phyloP scores from a whole-genome alignment of 306 rosid genomes.

The Cucurbita argyrosperma region DNA sequence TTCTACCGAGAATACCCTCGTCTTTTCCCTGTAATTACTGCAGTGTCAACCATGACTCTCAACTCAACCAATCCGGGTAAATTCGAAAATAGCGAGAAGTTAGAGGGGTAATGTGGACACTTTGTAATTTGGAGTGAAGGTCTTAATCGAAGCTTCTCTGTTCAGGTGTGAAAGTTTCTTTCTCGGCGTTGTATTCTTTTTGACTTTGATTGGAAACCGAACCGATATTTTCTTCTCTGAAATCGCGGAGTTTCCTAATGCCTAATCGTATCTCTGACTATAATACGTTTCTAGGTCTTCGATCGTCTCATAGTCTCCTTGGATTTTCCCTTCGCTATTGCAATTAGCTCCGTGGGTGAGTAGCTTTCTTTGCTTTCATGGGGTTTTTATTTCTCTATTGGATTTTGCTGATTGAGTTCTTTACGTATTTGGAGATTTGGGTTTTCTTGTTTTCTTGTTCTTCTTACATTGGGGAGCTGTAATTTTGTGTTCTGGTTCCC shows the following conservation, averaged over 20 bases:
- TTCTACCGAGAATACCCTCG: background rate
- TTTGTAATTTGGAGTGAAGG: background rate
- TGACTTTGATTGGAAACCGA: background rate
- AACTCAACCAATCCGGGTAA: background rate
- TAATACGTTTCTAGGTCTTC: background rate
- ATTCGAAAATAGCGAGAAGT: background rate
- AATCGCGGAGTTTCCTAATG: background rate
- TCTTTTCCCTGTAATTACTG: background rate
- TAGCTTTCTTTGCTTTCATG: background rate
- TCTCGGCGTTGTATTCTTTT: constrained; percentile 1
- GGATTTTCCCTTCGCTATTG: background rate
- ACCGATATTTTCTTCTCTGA: background rate
- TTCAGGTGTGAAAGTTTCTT: background rate
- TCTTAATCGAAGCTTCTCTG: constrained; percentile 7
- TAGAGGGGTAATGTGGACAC: background rate
- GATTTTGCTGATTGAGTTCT: background rate
- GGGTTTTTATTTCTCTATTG: background rate
- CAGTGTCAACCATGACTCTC: background rate
- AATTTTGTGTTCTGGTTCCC: background rate
- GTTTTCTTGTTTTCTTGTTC: background rate
- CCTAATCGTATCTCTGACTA: background rate
- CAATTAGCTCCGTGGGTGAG: constrained; percentile 3
- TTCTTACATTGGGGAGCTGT: background rate
- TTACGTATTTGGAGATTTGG: background rate
- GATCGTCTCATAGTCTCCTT: background rate